These are phyloP conservation scores for Artemisia annua DNA, from an alignment of 129 eudicot species.

Conservation along the genomic window DNA sequence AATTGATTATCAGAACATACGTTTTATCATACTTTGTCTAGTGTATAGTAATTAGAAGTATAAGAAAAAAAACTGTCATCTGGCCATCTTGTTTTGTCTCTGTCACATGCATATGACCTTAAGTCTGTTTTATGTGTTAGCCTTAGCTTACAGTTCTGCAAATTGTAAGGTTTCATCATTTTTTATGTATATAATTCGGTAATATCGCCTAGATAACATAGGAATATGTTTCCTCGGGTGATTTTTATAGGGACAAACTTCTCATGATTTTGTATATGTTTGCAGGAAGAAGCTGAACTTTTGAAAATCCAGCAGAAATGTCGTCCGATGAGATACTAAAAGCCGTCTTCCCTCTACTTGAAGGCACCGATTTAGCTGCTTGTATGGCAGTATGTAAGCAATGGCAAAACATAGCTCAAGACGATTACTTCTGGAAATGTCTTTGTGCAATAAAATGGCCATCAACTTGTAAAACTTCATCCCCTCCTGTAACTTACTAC, in stretches of 20 bases:
- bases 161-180: too few relatives aligned
- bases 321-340: conserved; percentile 59
- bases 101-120: neutral
- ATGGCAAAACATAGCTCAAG: conserved; percentile 75
- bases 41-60: neutral
- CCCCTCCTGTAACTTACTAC: conserved; percentile 54
- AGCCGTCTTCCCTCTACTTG: conserved; percentile 77
- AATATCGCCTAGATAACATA: too few relatives aligned
- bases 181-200: too few relatives aligned
- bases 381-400: conserved; percentile 79
- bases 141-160: too few relatives aligned
- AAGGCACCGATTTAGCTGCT: conserved; percentile 74
- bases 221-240: too few relatives aligned
- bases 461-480: conserved; percentile 59
- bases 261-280: conserved; percentile 10
- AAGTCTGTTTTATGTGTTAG: neutral
- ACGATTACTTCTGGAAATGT: conserved; percentile 93
- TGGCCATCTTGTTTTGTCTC: neutral
- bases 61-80: neutral
- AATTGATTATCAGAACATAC: neutral
- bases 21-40: neutral
- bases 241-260: neutral
- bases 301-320: conserved; percentile 33
- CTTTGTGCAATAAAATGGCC: conserved; percentile 88
- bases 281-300: conserved; percentile 31